phyloP scores from a whole-genome alignment of 2,329 filamentous ascomycete species.

The Torrubiella hemipterigena region DNA sequence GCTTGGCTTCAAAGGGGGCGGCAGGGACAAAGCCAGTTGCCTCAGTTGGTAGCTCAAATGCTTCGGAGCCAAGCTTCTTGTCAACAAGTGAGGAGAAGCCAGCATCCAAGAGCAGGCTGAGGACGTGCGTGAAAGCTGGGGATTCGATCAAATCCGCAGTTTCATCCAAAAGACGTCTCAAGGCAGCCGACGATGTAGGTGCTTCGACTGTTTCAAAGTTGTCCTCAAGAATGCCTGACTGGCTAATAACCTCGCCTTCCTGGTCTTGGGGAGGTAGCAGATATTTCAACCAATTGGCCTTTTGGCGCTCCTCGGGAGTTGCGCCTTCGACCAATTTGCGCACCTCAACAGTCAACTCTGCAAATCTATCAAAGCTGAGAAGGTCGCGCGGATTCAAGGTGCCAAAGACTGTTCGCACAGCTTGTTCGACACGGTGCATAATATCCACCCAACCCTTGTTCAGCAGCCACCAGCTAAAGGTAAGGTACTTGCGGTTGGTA shows the following conservation, averaged over 20 bases:
- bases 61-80: constrained; percentile 63
- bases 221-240: constrained; percentile 65
- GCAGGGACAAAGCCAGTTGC: constrained; percentile 23
- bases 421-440: constrained; percentile 68
- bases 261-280: constrained; percentile 68
- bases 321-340: constrained; percentile 72
- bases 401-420: constrained; percentile 85
- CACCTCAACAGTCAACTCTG: constrained; percentile 70
- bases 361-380: constrained; percentile 67
- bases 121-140: constrained; percentile 75
- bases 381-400: constrained; percentile 79
- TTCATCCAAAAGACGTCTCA: constrained; percentile 84
- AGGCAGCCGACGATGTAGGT: constrained; percentile 37
- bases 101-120: constrained; percentile 75
- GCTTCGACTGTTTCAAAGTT: constrained; percentile 21
- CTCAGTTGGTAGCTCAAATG: constrained; percentile 49
- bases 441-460: constrained; percentile 81
- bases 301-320: constrained; percentile 24
- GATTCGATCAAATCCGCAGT: constrained; percentile 94
- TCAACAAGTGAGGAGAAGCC: constrained; percentile 79
- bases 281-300: constrained; percentile 64
- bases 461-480: constrained; percentile 96
- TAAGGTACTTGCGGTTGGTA: constrained; percentile 87
- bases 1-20: constrained; percentile 38
- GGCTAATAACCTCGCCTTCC: constrained; percentile 72